These are phyloP conservation scores for Limnomonas spitsbergensis DNA, from an alignment of 139 green algal species.

Conservation along the genomic window DNA sequence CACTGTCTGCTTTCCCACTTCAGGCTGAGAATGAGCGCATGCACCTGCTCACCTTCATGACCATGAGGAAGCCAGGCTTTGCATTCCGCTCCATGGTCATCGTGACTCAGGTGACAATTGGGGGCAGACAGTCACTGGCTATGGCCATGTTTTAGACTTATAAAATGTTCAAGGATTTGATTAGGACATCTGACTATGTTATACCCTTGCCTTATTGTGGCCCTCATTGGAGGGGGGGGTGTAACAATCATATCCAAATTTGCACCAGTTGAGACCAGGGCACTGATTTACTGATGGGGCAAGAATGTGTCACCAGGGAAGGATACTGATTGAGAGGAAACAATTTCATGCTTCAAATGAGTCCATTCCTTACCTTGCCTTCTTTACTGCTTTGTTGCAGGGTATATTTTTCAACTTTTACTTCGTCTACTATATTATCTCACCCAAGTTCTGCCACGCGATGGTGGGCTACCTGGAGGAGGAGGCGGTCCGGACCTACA, in stretches of 20 bases:
- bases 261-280: too few relatives aligned
- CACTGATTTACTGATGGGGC: too few relatives aligned
- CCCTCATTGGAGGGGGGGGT: too few relatives aligned
- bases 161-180: too few relatives aligned
- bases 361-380: neutral
- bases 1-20: too few relatives aligned
- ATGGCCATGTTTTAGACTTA: neutral
- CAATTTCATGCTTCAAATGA: too few relatives aligned
- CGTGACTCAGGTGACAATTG: neutral
- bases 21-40: slow-evolving; percentile 87
- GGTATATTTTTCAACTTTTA: slow-evolving; percentile 89
- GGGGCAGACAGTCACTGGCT: neutral
- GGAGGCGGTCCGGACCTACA: slow-evolving; percentile 95
- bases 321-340: too few relatives aligned
- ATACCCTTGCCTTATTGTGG: too few relatives aligned
- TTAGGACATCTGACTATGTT: too few relatives aligned
- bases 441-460: slow-evolving; percentile 42
- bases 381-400: slow-evolving; percentile 27
- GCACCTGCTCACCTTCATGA: slow-evolving; percentile 93
- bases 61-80: slow-evolving; percentile 69
- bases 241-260: too few relatives aligned
- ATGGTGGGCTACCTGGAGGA: slow-evolving; percentile 83
- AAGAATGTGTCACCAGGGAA: too few relatives aligned
- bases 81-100: slow-evolving; percentile 76
- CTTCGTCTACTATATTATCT: slow-evolving; percentile 80